phyloP scores from a whole-genome alignment of 768 basidiomycete species.

The Tulasnella sp. region DNA sequence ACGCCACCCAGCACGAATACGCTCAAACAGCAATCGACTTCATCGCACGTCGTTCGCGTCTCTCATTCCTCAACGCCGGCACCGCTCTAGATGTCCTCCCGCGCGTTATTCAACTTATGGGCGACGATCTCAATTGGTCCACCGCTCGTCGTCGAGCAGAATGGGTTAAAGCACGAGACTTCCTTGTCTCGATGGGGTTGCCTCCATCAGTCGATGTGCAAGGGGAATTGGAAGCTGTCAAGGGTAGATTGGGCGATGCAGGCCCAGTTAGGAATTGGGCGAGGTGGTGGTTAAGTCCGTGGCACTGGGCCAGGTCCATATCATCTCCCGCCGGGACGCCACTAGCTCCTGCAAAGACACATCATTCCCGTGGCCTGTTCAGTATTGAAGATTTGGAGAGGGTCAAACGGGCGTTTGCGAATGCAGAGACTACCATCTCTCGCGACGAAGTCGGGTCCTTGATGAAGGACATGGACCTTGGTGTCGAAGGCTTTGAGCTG shows the following conservation, averaged over 20 bases:
- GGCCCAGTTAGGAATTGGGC: conserved; percentile 23
- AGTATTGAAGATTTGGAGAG: conserved; percentile 42
- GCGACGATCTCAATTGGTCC: conserved; percentile 76
- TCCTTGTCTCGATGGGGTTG: conserved; percentile 84
- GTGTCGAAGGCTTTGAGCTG: conserved; percentile 51
- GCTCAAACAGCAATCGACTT: conserved; percentile 90
- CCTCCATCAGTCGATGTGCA: conserved; percentile 33
- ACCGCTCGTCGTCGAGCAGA: conserved; percentile 54
- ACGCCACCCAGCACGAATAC: conserved; percentile 86
- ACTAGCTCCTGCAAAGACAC: conserved; percentile 34
- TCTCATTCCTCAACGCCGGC: conserved; percentile 88
- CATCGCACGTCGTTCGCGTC: conserved; percentile 85
- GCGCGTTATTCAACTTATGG: conserved; percentile 87
- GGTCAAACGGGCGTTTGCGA: conserved; percentile 38
- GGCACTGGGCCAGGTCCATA: conserved; percentile 2
- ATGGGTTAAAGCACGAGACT: conserved; percentile 55
- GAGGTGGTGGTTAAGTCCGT: conserved; percentile 19
- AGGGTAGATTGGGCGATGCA: conserved; percentile 28
- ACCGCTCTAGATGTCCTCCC: conserved; percentile 82
- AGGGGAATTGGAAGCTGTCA: conserved; percentile 33
- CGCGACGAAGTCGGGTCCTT: conserved; percentile 41
- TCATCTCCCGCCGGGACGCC: conserved; percentile 13
- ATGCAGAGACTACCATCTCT: conserved; percentile 37
- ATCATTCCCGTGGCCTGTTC: conserved; percentile 32
- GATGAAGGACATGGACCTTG: conserved; percentile 39